Conservation (phyloP, 345 rosid species). For the Hibiscus tridactylites region DNA sequence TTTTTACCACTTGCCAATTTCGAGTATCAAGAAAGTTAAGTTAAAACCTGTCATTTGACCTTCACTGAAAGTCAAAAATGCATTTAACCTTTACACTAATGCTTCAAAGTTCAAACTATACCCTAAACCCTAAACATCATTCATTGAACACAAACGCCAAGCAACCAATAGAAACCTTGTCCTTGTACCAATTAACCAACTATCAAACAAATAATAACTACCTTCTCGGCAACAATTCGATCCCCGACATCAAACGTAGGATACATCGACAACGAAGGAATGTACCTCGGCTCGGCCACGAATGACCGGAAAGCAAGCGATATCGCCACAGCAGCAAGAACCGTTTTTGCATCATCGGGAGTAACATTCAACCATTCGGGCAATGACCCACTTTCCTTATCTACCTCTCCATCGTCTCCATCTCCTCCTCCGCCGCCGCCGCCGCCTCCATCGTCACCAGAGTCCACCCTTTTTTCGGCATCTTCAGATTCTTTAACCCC, state of each 20-base stretch:
- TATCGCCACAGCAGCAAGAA: slow-evolving; percentile 59
- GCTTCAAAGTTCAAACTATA: not conserved
- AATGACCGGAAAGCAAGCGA: slow-evolving; percentile 77
- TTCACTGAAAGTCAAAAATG: not conserved
- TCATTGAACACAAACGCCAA: not conserved
- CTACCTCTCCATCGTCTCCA: slow-evolving; percentile 44
- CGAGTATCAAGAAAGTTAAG: not conserved
- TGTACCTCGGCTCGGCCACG: slow-evolving; percentile 88
- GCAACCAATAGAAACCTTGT: not conserved
- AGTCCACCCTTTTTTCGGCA: slow-evolving; percentile 28
- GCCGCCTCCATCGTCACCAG: slow-evolving; percentile 11
- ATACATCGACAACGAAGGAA: slow-evolving; percentile 98
- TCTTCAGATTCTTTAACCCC: slow-evolving; percentile 53
- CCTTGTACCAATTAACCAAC: not conserved
- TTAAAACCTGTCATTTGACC: not conserved
- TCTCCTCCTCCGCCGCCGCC: slow-evolving; percentile 35
- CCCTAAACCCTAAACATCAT: too few species aligned
- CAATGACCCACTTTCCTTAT: slow-evolving; percentile 37
- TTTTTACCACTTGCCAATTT: too few species aligned
- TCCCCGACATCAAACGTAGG: slow-evolving; percentile 98
- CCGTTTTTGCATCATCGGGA: slow-evolving; percentile 75
- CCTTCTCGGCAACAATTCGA: slow-evolving; percentile 92
- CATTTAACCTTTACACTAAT: not conserved
- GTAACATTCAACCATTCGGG: slow-evolving; percentile 74
- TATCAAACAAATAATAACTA: slow-evolving; percentile 12